phyloP scores from a whole-genome alignment of 2,329 filamentous ascomycete genomes.

The Curvularia eragrostidis region DNA sequence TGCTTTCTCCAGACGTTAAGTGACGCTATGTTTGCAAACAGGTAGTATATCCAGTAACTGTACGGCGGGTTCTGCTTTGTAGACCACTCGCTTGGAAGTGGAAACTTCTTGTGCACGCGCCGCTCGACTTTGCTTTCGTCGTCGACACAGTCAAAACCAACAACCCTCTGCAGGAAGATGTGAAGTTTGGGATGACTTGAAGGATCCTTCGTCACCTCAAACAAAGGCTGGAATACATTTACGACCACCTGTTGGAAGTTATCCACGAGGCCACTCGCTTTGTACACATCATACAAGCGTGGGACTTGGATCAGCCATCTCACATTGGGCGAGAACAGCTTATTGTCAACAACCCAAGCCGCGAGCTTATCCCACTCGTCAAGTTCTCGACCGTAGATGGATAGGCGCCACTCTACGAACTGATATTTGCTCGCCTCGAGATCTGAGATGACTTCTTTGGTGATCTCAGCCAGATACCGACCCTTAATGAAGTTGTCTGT shows the following conservation, averaged over 20 bases:
- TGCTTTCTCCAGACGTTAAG: slow-evolving; percentile 90
- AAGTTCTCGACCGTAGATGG: slow-evolving; percentile 89
- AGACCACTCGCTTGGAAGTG: slow-evolving; percentile 85
- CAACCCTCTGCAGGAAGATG: slow-evolving; percentile 90
- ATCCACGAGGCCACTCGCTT: slow-evolving; percentile 82
- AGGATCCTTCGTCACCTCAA: slow-evolving; percentile 91
- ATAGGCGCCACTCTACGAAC: slow-evolving; percentile 99
- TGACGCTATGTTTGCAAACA: slow-evolving; percentile 92
- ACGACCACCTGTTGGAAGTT: slow-evolving; percentile 88
- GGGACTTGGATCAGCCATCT: slow-evolving; percentile 97
- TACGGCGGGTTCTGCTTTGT: slow-evolving; percentile 97
- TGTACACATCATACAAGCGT: slow-evolving; percentile 94
- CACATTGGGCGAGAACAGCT: slow-evolving; percentile 96
- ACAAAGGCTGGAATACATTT: slow-evolving; percentile 92
- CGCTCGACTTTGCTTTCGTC: slow-evolving; percentile 97
- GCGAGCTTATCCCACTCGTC: slow-evolving; percentile 98
- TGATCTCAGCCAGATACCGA: slow-evolving; percentile 95
- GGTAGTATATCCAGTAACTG: slow-evolving; percentile 98
- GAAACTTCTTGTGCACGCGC: slow-evolving; percentile 93
- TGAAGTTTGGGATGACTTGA: slow-evolving; percentile 89
- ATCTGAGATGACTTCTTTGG: slow-evolving; percentile 96
- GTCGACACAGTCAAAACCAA: slow-evolving; percentile 97
- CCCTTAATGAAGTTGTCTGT: slow-evolving; percentile 98
- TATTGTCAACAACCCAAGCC: slow-evolving; percentile 97
- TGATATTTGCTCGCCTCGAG: slow-evolving; percentile 99